phyloP scores from a whole-genome alignment of 148 eudicot genomes.

The Rhododendron ferrugineum region DNA sequence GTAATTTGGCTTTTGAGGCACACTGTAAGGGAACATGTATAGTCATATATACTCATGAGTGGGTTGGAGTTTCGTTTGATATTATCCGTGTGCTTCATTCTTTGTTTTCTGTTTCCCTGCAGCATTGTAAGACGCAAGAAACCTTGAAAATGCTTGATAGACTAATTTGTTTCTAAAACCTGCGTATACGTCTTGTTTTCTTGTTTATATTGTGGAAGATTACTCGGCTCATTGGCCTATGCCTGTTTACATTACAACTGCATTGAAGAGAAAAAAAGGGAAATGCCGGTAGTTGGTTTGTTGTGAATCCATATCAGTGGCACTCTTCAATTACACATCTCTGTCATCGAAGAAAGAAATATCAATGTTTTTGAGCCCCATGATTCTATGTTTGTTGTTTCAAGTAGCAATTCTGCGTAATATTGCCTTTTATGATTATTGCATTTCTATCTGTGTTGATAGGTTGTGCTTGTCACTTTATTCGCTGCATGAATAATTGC shows the following conservation, averaged over 20 bases:
- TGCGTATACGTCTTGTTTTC: not conserved
- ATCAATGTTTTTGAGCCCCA: not conserved
- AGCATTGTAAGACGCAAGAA: slow-evolving; percentile 3
- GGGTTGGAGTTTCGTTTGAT: slow-evolving; percentile 17
- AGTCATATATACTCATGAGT: slow-evolving; percentile 23
- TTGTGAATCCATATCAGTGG: not conserved
- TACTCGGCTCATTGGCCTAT: not conserved
- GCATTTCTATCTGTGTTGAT: not conserved
- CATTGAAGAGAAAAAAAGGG: not conserved
- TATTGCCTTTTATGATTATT: not conserved
- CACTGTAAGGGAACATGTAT: slow-evolving; percentile 24
- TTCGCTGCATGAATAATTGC: not conserved
- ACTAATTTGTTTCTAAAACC: not conserved
- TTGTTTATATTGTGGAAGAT: not conserved
- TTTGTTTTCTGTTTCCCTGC: slow-evolving; percentile 11
- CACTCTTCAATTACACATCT: not conserved
- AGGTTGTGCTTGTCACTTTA: not conserved
- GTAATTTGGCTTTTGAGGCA: slow-evolving; percentile 3
- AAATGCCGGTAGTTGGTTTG: not conserved
- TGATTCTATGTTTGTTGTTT: not conserved
- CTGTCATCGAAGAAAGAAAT: not conserved
- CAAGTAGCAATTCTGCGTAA: not conserved
- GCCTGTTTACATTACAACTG: not conserved
- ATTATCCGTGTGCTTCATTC: slow-evolving; percentile 16
- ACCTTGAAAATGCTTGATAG: slow-evolving; percentile 11